Conservation (phyloP, 306 rosid species). For the Citrullus colocynthis region DNA sequence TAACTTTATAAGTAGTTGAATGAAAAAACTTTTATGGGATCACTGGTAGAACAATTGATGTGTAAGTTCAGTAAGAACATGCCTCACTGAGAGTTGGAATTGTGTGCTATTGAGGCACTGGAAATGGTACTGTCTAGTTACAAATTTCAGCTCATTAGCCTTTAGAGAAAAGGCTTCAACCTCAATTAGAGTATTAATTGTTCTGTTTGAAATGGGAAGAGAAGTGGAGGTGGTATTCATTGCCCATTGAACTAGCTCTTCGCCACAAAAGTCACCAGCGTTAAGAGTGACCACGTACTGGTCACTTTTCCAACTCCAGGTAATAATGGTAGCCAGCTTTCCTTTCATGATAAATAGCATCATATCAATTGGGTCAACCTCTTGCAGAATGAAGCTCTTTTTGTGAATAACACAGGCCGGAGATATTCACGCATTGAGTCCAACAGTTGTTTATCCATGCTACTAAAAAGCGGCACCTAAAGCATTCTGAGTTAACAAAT, state of each 20-base stretch:
- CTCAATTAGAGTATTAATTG: constrained; percentile 53
- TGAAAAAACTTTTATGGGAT: neutral
- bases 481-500: neutral
- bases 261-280: constrained; percentile 90
- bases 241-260: constrained; percentile 94
- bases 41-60: neutral
- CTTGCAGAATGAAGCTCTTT: constrained; percentile 48
- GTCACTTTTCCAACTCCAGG: constrained; percentile 69
- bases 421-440: constrained; percentile 67
- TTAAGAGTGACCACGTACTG: constrained; percentile 36
- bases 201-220: constrained; percentile 69
- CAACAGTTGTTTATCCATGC: constrained; percentile 54
- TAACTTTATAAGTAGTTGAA: too few species aligned
- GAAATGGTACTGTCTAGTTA: constrained; percentile 52
- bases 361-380: constrained; percentile 87
- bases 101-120: constrained; percentile 50
- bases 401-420: constrained; percentile 63
- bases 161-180: constrained; percentile 81
- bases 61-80: constrained; percentile 17
- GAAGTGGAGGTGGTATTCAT: constrained; percentile 49
- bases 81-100: constrained; percentile 62
- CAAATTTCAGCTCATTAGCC: constrained; percentile 58
- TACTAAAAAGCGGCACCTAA: constrained; percentile 64
- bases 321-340: constrained; percentile 35
- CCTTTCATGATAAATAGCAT: constrained; percentile 87